Conservation (phyloP, 441 rosid species). For the Eutrema salsugineum region DNA sequence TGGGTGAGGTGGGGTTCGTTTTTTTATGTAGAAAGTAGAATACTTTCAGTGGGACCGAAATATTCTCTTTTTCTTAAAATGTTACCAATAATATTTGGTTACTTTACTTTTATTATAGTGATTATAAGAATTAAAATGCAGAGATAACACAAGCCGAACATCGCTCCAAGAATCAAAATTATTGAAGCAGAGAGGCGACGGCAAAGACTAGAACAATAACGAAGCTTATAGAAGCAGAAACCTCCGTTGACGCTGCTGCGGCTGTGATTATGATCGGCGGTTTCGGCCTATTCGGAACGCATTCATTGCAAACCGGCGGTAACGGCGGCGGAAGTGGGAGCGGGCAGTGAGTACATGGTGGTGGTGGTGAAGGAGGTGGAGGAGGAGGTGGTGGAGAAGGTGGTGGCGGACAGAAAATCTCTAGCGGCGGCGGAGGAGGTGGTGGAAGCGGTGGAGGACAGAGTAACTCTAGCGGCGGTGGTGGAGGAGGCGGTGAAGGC, state of each 20-base stretch:
- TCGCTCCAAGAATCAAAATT: neutral
- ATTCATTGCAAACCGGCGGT: slow-evolving; percentile 25
- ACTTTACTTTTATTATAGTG: neutral
- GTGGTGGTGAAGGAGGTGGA: slow-evolving; percentile 32
- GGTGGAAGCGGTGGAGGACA: slow-evolving; percentile 45
- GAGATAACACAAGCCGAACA: neutral
- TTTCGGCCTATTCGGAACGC: slow-evolving; percentile 19
- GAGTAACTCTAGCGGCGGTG: slow-evolving; percentile 11
- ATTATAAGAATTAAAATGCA: neutral
- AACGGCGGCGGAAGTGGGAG: slow-evolving; percentile 22
- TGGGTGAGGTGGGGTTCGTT: too few relatives aligned
- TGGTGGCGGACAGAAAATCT: slow-evolving; percentile 19
- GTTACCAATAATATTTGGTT: neutral
- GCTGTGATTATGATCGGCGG: slow-evolving; percentile 32
- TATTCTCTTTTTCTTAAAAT: neutral
- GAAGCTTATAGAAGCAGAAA: neutral
- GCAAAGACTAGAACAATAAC: neutral
- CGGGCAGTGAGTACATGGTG: slow-evolving; percentile 36
- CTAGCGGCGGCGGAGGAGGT: slow-evolving; percentile 32
- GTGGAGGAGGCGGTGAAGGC: slow-evolving; percentile 7
- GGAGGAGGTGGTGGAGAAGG: slow-evolving; percentile 16
- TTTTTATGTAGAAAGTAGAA: neutral
- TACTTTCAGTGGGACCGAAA: slow-evolving; percentile 6
- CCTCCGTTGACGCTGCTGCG: neutral
- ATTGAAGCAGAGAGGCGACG: neutral